phyloP scores from a whole-genome alignment of 495 filamentous ascomycete genomes.

The Trichoderma gamsii region DNA sequence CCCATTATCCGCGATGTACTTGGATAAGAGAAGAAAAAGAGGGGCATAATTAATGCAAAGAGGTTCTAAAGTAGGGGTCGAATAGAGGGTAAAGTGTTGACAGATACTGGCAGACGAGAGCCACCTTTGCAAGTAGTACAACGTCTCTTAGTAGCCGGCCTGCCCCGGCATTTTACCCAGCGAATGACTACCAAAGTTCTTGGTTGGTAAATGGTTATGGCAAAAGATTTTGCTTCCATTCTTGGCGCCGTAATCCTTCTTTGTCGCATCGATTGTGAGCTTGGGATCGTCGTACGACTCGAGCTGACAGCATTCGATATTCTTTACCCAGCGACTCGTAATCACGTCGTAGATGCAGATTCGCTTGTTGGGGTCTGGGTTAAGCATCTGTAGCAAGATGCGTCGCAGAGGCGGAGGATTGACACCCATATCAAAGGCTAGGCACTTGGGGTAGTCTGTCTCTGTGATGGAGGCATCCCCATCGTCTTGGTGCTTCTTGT shows the following conservation, averaged over 20 bases:
- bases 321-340: constrained; percentile 56
- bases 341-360: constrained; percentile 57
- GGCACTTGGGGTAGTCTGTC: constrained; percentile 45
- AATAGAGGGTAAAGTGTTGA: neutral
- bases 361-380: constrained; percentile 62
- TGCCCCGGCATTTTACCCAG: constrained; percentile 44
- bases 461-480: constrained; percentile 42
- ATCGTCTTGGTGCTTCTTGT: constrained; percentile 42
- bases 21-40: neutral
- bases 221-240: constrained; percentile 40
- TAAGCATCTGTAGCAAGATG: constrained; percentile 68
- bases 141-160: constrained; percentile 34
- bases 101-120: neutral
- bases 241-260: constrained; percentile 39
- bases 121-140: neutral
- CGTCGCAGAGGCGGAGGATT: constrained; percentile 52
- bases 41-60: neutral
- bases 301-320: constrained; percentile 64
- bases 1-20: neutral
- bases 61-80: neutral
- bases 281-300: constrained; percentile 52
- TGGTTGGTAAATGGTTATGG: constrained; percentile 43
- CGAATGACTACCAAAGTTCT: constrained; percentile 33
- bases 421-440: constrained; percentile 42
- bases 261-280: constrained; percentile 45